A percentile compares a stretch with the other conserved stretches of the same genome.
Evolutionary conservation across 352 stramenopile species (phyloP).

Genomic region (Thraustochytrium sp.): DNA sequence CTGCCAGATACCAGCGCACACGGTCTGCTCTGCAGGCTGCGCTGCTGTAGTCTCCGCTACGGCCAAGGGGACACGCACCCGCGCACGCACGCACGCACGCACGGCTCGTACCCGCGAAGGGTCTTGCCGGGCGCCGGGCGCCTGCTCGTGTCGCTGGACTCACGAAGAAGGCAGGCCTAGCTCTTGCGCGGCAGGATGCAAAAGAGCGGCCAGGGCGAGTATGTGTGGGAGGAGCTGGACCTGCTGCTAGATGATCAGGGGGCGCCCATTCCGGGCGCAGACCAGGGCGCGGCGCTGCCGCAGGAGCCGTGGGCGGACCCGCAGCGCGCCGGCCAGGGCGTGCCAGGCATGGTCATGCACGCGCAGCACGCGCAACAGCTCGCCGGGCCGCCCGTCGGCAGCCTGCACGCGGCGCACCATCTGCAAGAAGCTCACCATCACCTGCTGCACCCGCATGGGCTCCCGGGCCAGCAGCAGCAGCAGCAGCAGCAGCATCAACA

Average conservation of each 20-base stretch:
- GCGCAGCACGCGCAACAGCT: neutral
- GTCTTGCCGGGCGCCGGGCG: too few species aligned
- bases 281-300: neutral
- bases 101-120: too few species aligned
- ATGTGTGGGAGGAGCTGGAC: constrained; percentile 41
- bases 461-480: neutral
- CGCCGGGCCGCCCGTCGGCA: neutral
- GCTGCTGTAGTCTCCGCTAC: too few species aligned
- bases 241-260: constrained; percentile 23
- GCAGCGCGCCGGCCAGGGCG: neutral
- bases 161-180: too few species aligned
- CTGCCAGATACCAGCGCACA: too few species aligned
- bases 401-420: neutral
- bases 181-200: neutral
- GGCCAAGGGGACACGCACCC: too few species aligned
- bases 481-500: neutral
- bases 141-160: too few species aligned
- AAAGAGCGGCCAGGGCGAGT: neutral
- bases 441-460: neutral
- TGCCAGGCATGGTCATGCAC: neutral
- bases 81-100: too few species aligned
- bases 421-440: neutral
- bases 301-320: neutral
- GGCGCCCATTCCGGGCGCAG: neutral
- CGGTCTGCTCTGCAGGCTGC: too few species aligned